Evolutionary conservation across 306 rosid species (phyloP).

Genomic region (Trichosanthes cucumerina): DNA sequence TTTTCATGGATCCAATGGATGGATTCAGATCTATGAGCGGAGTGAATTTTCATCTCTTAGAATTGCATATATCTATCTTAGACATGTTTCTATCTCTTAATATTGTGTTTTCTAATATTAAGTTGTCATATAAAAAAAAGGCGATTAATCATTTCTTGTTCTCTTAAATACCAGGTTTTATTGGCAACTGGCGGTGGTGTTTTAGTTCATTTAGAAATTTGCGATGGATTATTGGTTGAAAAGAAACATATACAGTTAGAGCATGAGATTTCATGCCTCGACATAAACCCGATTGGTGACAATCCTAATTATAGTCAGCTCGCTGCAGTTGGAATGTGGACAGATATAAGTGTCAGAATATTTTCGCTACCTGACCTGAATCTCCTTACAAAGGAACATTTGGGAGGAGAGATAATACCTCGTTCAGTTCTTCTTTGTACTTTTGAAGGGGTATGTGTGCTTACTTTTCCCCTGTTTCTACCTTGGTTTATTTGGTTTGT

Average conservation of each 20-base stretch:
- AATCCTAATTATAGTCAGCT: slow-evolving; percentile 65
- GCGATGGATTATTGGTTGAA: slow-evolving; percentile 59
- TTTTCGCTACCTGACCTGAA: slow-evolving; percentile 86
- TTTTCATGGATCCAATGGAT: not conserved
- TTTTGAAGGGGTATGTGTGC: slow-evolving; percentile 83
- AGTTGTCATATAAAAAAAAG: not conserved
- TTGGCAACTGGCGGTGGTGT: slow-evolving; percentile 95
- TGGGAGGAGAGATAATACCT: slow-evolving; percentile 98
- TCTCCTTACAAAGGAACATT: slow-evolving; percentile 76
- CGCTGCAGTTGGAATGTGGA: slow-evolving; percentile 99
- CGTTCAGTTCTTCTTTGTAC: slow-evolving; percentile 97
- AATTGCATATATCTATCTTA: not conserved
- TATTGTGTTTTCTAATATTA: not conserved
- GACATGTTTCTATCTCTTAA: not conserved
- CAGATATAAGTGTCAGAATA: slow-evolving; percentile 81
- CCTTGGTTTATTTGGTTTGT: not conserved
- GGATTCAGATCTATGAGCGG: not conserved
- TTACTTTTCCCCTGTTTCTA: not conserved
- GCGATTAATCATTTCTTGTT: not conserved
- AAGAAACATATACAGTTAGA: slow-evolving; percentile 63
- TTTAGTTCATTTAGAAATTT: slow-evolving; percentile 82
- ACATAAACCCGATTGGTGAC: slow-evolving; percentile 91
- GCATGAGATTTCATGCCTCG: slow-evolving; percentile 89
- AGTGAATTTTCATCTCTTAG: not conserved
- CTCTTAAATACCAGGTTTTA: slow-evolving; percentile 72